Evolutionary conservation across 2,329 filamentous ascomycete genomes (phyloP), one percentile per base, ranked within the genome.

Genomic region (Stemphylium beticola): DNA sequence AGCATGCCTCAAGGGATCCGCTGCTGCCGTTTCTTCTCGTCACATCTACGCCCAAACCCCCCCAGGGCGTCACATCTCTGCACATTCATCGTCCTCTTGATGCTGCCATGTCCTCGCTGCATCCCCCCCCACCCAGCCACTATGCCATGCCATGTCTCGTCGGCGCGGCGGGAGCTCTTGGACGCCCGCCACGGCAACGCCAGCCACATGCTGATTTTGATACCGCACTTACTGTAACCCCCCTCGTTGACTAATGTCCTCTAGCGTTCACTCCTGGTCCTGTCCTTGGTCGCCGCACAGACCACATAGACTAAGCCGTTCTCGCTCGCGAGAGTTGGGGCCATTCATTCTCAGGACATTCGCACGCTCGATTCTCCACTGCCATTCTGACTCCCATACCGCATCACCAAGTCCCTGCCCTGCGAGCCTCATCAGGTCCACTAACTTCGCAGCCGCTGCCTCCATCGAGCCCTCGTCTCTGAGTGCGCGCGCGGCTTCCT

Each of bases 401-500:
- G 52, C 58, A 49, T 60, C 52, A 55, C 61, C 53, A 49, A 60
- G 49, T 48, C 55, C 61, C 52, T 61, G 48, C 49, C 50, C 59
- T 40, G 36, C 60, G 33, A 17, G 38, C 20, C 50, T 51, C 53
- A 46, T 39, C 42, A 43, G 52, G 31, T 18, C 10, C 44, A 43
- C 63, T 62, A 43, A 64, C 61, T 29, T 48, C 50, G 22, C 62
- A 62, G 62, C 65, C 34, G 53, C 54, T 29, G 14, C 49, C 53
- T 59, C 57, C 61, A 34, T 56, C 50, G 53, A 54, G 55, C 47
- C 52, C 49, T 37, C 52, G 36, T 43, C 55, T 34, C 53, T 41
- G 34, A 45, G 57, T 57, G 64, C 62, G 63, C 67, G 60, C 62
- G 56, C 68, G 47, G 41, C 55, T 58, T 60, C 64, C 67, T 67